Conservation (phyloP, 768 basidiomycete species). For the Sarcomyxa edulis region DNA sequence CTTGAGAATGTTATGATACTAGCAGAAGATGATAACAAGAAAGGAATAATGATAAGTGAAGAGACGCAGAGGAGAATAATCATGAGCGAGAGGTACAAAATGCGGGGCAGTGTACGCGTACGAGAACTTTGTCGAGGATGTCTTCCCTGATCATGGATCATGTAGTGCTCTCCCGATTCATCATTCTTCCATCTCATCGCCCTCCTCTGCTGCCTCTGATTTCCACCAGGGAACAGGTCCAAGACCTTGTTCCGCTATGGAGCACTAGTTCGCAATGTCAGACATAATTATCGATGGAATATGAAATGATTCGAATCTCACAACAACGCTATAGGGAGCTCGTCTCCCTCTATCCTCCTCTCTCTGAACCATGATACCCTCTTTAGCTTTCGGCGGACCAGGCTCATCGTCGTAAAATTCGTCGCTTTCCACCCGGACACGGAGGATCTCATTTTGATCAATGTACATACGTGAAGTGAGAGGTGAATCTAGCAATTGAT, state of each 20-base stretch:
- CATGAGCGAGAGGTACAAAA: too few relatives aligned
- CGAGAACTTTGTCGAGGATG: too few relatives aligned
- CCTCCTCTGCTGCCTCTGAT: conserved; percentile 33
- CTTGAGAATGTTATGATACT: too few relatives aligned
- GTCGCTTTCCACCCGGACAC: conserved; percentile 74
- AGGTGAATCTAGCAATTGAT: conserved; percentile 68
- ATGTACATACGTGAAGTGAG: conserved; percentile 72
- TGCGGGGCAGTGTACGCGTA: too few relatives aligned
- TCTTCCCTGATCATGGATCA: too few relatives aligned
- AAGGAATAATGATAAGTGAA: too few relatives aligned
- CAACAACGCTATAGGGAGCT: conserved; percentile 68
- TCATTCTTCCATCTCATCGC: conserved; percentile 37
- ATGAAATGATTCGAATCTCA: conserved; percentile 30
- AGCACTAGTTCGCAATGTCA: conserved; percentile 44
- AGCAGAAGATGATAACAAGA: too few relatives aligned
- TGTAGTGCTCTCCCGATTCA: conserved; percentile 11
- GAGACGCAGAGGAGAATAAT: too few relatives aligned
- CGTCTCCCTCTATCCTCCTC: conserved; percentile 43
- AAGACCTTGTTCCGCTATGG: conserved; percentile 78
- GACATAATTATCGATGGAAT: neutral
- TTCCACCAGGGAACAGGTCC: conserved; percentile 78
- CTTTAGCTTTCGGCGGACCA: conserved; percentile 70
- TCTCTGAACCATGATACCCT: conserved; percentile 54
- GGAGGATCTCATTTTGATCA: conserved; percentile 69
- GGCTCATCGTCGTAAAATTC: conserved; percentile 87